Percentiles rank a stretch among this genome's conserved stretches.
These are phyloP conservation scores for Isabelozyma gotoi DNA, from an alignment of 805 yeast genomes.

Conservation along the genomic window DNA sequence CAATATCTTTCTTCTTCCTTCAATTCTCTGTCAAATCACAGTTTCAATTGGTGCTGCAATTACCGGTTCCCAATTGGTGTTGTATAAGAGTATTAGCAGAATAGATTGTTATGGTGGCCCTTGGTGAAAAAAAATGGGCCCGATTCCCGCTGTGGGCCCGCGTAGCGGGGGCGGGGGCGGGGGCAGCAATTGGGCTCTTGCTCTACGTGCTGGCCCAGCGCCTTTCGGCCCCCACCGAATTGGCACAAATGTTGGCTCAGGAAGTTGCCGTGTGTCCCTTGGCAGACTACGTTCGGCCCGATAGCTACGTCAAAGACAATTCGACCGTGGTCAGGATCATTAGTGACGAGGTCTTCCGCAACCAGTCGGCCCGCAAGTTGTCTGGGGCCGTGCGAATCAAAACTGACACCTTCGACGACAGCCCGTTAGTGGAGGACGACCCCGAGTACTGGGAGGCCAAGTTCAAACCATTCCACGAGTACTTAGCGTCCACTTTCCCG, in stretches of 20 bases:
- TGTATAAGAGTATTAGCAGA: too few relatives aligned
- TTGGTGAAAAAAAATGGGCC: too few relatives aligned
- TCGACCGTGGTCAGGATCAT: constrained; percentile 16
- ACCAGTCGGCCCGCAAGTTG: constrained; percentile 12
- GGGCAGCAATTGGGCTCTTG: background rate
- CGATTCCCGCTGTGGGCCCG: too few relatives aligned
- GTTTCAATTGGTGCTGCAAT: too few relatives aligned
- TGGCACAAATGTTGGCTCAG: background rate
- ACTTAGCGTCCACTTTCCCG: constrained; percentile 16
- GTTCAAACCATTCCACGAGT: constrained; percentile 16
- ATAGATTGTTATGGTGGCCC: too few relatives aligned
- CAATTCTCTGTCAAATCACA: too few relatives aligned
- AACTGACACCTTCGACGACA: constrained; percentile 13
- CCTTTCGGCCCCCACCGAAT: background rate
- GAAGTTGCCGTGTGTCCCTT: background rate
- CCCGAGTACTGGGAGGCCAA: constrained; percentile 14
- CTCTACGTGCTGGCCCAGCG: background rate
- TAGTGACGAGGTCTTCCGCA: constrained; percentile 11
- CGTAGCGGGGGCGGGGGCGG: background rate
- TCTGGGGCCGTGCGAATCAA: constrained; percentile 13
- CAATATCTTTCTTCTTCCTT: too few relatives aligned
- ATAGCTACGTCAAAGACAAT: constrained; percentile 13
- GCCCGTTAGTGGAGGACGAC: constrained; percentile 12
- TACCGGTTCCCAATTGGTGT: too few relatives aligned
- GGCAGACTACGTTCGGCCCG: constrained; percentile 23